These are phyloP conservation scores for Amaranthus hypochondriacus DNA, from an alignment of 148 eudicot species.

Conservation along the genomic window DNA sequence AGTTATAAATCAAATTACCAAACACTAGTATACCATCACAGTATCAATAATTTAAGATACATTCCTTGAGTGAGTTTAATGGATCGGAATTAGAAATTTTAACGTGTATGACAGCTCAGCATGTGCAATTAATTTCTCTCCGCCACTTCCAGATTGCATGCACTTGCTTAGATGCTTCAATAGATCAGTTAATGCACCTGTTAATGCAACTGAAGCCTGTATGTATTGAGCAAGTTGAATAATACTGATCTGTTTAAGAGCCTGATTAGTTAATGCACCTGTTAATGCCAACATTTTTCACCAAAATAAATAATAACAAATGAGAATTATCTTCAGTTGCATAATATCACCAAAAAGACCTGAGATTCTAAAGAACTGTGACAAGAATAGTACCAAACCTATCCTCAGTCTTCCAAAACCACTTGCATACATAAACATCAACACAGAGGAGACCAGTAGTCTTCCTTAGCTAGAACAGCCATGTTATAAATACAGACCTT, in stretches of 20 bases:
- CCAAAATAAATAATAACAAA: constrained; percentile 57
- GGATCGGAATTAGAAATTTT: background rate
- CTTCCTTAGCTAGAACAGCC: constrained; percentile 76
- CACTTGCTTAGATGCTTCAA: constrained; percentile 71
- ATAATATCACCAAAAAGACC: constrained; percentile 6
- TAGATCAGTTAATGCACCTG: constrained; percentile 71
- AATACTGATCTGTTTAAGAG: constrained; percentile 57
- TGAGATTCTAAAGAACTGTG: constrained; percentile 1
- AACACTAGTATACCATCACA: constrained; percentile 33
- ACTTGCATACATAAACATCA: constrained; percentile 52
- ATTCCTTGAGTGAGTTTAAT: background rate
- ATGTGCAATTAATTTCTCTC: constrained; percentile 48
- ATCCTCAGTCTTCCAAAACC: constrained; percentile 58
- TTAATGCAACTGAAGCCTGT: constrained; percentile 52
- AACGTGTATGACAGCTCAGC: constrained; percentile 45
- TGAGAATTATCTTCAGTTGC: constrained; percentile 60
- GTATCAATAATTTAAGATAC: background rate
- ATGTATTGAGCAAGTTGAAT: constrained; percentile 57
- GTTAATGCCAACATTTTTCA: constrained; percentile 81
- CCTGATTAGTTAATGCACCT: constrained; percentile 52
- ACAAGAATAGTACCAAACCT: constrained; percentile 36
- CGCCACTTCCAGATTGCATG: constrained; percentile 51
- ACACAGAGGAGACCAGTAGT: constrained; percentile 67
- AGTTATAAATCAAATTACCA: constrained; percentile 55
- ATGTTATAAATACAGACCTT: constrained; percentile 72